Percentiles rank a stretch among this genome's conserved stretches.
phyloP scores from a whole-genome alignment of 106 monocot species.

The Phalaenopsis aphrodite region DNA sequence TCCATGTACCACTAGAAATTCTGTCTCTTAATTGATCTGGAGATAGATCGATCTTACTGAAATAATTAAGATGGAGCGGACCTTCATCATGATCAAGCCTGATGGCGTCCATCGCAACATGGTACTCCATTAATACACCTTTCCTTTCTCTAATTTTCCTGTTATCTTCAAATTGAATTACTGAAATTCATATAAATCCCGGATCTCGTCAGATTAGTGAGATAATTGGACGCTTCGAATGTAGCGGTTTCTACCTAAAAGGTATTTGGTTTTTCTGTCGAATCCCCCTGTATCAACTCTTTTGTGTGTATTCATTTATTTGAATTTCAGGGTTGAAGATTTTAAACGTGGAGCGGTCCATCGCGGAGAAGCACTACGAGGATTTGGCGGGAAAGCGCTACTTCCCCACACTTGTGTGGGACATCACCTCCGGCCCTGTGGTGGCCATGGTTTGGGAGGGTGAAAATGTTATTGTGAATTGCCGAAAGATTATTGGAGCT shows the following conservation, averaged over 20 bases:
- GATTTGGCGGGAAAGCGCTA: constrained; percentile 78
- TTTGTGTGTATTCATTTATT: not conserved
- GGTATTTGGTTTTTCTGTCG: constrained; percentile 29
- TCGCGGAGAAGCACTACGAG: constrained; percentile 94
- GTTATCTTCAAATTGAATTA: not conserved
- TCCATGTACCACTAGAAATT: not conserved
- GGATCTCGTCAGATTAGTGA: constrained; percentile 55
- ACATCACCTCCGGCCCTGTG: constrained; percentile 92
- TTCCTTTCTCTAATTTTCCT: not conserved
- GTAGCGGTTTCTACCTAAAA: constrained; percentile 85
- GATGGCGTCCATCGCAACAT: constrained; percentile 90
- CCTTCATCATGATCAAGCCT: constrained; percentile 98
- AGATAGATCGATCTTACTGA: not conserved
- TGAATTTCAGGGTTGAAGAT: constrained; percentile 60
- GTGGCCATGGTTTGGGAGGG: constrained; percentile 99
- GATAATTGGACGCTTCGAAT: constrained; percentile 81
- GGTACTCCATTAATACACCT: constrained; percentile 20
- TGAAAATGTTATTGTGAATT: constrained; percentile 64
- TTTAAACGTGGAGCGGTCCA: constrained; percentile 59
- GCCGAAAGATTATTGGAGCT: constrained; percentile 85
- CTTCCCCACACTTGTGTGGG: constrained; percentile 72
- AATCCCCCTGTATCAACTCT: not conserved
- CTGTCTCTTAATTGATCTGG: not conserved
- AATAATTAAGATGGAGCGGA: constrained; percentile 47
- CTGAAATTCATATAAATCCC: not conserved